phyloP scores from a whole-genome alignment of 306 rosid species.

The Begonia masoniana region DNA sequence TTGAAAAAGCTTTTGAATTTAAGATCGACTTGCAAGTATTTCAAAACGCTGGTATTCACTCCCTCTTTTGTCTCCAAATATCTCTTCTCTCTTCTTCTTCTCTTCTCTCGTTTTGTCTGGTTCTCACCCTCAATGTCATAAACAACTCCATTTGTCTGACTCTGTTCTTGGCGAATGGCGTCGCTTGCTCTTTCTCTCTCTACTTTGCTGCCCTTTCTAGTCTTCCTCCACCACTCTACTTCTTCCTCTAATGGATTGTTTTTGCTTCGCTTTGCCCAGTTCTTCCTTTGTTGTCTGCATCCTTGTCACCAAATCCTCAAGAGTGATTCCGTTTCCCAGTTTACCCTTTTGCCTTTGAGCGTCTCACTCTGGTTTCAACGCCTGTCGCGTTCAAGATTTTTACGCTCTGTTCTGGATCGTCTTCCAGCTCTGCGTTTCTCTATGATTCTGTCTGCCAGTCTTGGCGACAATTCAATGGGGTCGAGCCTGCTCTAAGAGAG shows the following conservation, averaged over 20 bases:
- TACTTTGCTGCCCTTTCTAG: constrained; percentile 17
- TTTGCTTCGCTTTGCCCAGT: constrained; percentile 40
- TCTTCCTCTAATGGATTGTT: constrained; percentile 54
- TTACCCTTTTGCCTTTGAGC: constrained; percentile 33
- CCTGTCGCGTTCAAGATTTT: constrained; percentile 44
- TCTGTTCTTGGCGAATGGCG: constrained; percentile 49
- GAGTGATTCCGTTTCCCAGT: constrained; percentile 43
- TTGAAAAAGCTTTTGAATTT: constrained; percentile 44
- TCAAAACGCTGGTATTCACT: constrained; percentile 54
- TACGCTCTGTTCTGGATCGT: constrained; percentile 23
- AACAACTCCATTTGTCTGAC: constrained; percentile 56
- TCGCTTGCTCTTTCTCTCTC: constrained; percentile 32
- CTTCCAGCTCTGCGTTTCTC: constrained; percentile 24
- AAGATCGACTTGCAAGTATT: constrained; percentile 71
- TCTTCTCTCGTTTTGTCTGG: constrained; percentile 65
- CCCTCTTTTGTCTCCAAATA: constrained; percentile 47
- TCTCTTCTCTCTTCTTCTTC: constrained; percentile 43
- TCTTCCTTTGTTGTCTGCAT: constrained; percentile 51
- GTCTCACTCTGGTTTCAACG: constrained; percentile 47
- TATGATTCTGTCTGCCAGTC: constrained; percentile 34
- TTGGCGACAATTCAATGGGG: constrained; percentile 37
- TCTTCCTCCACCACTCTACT: constrained; percentile 25
- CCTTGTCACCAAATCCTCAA: constrained; percentile 37
- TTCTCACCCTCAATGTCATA: constrained; percentile 62
- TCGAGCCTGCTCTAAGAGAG: constrained; percentile 25